Conservation (phyloP, 2,329 filamentous ascomycete species). For the Colletotrichum sp. region DNA sequence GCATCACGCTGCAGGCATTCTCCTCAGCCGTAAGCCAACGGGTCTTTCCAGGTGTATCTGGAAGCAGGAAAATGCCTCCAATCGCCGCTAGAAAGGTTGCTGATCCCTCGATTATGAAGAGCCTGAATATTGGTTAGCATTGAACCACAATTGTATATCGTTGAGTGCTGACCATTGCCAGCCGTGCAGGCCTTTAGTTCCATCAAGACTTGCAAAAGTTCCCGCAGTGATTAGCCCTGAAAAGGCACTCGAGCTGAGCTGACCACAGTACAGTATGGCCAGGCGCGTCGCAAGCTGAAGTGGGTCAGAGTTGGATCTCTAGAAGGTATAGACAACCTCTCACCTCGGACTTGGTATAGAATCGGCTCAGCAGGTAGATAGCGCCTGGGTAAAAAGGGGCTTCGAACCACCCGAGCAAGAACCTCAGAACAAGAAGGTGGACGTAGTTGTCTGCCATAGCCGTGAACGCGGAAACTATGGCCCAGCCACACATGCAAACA, state of each 20-base stretch:
- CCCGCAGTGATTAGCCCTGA: conserved; percentile 48
- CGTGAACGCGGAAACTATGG: background rate
- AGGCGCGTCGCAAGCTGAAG: conserved; percentile 36
- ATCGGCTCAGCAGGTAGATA: conserved; percentile 50
- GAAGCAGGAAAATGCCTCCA: conserved; percentile 24
- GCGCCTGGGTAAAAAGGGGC: conserved; percentile 41
- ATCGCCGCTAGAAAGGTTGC: conserved; percentile 25
- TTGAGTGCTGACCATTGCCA: conserved; percentile 30
- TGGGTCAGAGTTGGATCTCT: background rate
- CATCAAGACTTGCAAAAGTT: conserved; percentile 37
- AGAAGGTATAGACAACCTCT: background rate
- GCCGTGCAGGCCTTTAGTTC: conserved; percentile 26
- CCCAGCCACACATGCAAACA: background rate
- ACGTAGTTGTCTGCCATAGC: background rate
- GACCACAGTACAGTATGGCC: conserved; percentile 49
- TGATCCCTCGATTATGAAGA: conserved; percentile 32
- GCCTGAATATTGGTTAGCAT: conserved; percentile 3
- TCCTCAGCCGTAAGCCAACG: conserved; percentile 38
- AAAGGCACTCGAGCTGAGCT: conserved; percentile 40
- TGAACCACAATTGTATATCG: background rate
- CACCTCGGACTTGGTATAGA: conserved; percentile 57
- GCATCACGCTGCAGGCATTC: background rate
- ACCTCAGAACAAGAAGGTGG: conserved; percentile 12
- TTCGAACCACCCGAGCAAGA: conserved; percentile 43
- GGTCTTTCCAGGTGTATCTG: conserved; percentile 34